A percentile compares a stretch with the other conserved stretches of the same genome.
These are phyloP conservation scores for Leptomonas seymouri DNA, from an alignment of 208 protist genomes.

Conservation along the genomic window DNA sequence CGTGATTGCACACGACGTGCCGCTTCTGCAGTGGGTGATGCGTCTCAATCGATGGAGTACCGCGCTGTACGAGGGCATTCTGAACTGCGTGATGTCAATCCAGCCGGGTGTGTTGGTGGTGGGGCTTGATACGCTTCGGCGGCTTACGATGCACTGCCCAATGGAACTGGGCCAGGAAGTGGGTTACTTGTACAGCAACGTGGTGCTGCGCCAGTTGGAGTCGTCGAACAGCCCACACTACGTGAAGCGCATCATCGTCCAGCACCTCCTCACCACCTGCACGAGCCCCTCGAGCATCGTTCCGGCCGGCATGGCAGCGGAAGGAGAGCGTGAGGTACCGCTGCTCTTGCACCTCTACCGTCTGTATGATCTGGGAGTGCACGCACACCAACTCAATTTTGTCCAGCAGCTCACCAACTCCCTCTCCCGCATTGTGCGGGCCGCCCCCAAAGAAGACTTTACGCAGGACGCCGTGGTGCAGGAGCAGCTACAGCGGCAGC, in stretches of 20 bases:
- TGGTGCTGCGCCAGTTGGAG: slow-evolving; percentile 93
- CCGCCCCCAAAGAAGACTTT: slow-evolving; percentile 49
- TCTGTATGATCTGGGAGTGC: slow-evolving; percentile 82
- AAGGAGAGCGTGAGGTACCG: slow-evolving; percentile 20
- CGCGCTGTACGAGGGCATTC: slow-evolving; percentile 84
- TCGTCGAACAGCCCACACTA: slow-evolving; percentile 82
- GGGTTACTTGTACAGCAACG: slow-evolving; percentile 92
- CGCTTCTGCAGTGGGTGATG: slow-evolving; percentile 48
- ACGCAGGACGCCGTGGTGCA: slow-evolving; percentile 21
- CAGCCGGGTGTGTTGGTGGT: slow-evolving; percentile 84
- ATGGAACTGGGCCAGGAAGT: slow-evolving; percentile 76
- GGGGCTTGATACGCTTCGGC: slow-evolving; percentile 89
- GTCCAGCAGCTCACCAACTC: slow-evolving; percentile 80
- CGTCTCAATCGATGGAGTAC: slow-evolving; percentile 45
- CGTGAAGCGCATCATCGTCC: slow-evolving; percentile 89
- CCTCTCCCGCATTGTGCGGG: slow-evolving; percentile 78
- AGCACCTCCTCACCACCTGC: slow-evolving; percentile 78
- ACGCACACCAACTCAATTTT: slow-evolving; percentile 78
- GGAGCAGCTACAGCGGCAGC: slow-evolving; percentile 33
- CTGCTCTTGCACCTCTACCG: slow-evolving; percentile 77
- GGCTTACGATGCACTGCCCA: slow-evolving; percentile 60
- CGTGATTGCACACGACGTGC: slow-evolving; percentile 33
- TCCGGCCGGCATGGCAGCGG: background rate
- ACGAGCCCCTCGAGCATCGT: slow-evolving; percentile 30
- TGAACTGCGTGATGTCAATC: slow-evolving; percentile 89